A percentile compares a stretch with the other conserved stretches of the same genome.
phyloP scores from a whole-genome alignment of 176 grass and related monocot genomes.

The Carex myosuroides region DNA sequence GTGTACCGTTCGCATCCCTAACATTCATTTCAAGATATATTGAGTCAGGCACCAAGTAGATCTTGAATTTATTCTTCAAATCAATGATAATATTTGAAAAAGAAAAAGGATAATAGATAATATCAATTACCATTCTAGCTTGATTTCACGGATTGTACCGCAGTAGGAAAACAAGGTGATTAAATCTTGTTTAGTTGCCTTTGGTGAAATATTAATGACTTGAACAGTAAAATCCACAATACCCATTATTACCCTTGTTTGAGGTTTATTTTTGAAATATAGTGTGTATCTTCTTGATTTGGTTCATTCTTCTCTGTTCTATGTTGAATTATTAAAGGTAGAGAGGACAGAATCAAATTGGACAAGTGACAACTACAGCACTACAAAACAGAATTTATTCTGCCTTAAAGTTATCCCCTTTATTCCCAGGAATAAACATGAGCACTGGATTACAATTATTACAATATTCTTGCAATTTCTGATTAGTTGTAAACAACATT shows the following conservation, averaged over 20 bases:
- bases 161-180: slow-evolving; percentile 29
- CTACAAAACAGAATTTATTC: slow-evolving; percentile 13
- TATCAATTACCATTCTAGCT: slow-evolving; percentile 23
- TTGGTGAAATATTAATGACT: slow-evolving; percentile 29
- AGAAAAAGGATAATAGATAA: background rate
- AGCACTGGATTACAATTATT: background rate
- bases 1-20: slow-evolving; percentile 16
- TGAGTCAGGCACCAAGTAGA: background rate
- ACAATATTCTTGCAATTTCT: background rate
- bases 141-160: slow-evolving; percentile 23
- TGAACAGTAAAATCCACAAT: slow-evolving; percentile 21
- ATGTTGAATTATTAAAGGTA: slow-evolving; percentile 8
- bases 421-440: background rate
- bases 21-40: background rate
- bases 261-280: background rate
- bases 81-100: background rate
- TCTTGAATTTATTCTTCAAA: background rate
- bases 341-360: slow-evolving; percentile 6
- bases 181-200: slow-evolving; percentile 30
- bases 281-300: background rate
- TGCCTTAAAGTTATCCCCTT: background rate
- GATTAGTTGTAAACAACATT: background rate
- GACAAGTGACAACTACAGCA: slow-evolving; percentile 7
- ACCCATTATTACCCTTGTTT: slow-evolving; percentile 12
- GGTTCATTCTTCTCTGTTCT: background rate